Evolutionary conservation across 805 yeast genomes (phyloP).

Genomic region (Teunomyces atbi): DNA sequence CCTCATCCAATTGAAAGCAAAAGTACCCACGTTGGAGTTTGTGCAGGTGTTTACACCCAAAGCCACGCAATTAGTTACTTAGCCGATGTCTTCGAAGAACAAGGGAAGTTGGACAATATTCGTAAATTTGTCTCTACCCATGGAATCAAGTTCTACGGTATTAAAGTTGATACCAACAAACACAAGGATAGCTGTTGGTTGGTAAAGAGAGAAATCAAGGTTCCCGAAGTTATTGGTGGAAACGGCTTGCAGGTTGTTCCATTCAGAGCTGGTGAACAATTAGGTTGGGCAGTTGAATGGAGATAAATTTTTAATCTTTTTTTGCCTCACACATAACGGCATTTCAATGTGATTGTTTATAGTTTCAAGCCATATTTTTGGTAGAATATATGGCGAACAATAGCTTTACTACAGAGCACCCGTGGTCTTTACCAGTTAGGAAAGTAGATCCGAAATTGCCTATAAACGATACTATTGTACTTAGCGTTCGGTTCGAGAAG

Average conservation of each 20-base stretch:
- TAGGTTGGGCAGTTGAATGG: constrained; percentile 80
- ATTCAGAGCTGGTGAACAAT: constrained; percentile 75
- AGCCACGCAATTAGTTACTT: constrained; percentile 75
- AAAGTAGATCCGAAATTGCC: neutral
- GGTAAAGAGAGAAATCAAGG: constrained; percentile 49
- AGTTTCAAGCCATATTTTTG: too few species aligned
- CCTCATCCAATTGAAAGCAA: constrained; percentile 89
- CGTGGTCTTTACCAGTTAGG: neutral
- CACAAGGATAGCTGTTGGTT: constrained; percentile 49
- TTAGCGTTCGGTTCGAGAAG: neutral
- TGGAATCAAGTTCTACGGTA: constrained; percentile 69
- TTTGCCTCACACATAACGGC: neutral
- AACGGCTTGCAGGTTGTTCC: constrained; percentile 63
- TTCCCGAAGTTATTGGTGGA: constrained; percentile 59
- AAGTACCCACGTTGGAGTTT: constrained; percentile 74
- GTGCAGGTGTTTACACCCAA: constrained; percentile 98
- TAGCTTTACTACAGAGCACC: neutral
- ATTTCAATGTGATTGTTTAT: neutral
- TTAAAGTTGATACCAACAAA: constrained; percentile 29
- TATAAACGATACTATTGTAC: neutral
- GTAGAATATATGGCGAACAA: neutral
- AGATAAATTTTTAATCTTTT: constrained; percentile 14
- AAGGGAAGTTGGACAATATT: constrained; percentile 61
- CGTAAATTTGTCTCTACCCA: constrained; percentile 71
- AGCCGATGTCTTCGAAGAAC: constrained; percentile 79